Base-by-base conservation (phyloP, 208 protist genomes). In the Leishmania lainsoni region DNA sequence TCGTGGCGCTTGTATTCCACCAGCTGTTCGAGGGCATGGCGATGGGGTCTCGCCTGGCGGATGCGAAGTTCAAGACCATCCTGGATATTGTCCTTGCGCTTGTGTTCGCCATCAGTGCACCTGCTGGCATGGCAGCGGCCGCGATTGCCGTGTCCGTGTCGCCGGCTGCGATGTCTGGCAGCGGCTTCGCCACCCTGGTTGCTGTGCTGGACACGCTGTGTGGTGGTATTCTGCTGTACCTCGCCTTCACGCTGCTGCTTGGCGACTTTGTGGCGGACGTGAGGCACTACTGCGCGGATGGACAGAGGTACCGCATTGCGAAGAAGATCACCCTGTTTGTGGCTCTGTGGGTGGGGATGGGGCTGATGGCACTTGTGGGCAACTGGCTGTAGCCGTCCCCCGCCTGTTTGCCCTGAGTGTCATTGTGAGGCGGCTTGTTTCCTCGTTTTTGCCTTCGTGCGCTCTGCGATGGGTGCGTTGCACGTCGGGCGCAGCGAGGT, bases 1-100 rank as follows among this genome's bases (percentile, higher is more conserved):
- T 93, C 52, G 76, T 94, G 29, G 92, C 92, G 16, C 75, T 93
- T 17, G 81, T 87, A 73, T 92, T 95, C 72, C 92, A 95, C 68
- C 92, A 95, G 79, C 75, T 93, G 45, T 95, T 95, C 68, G 92
- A 94, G 80, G 92, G 92, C 32, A 87, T 94, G 76, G 87, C 90
- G 17, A 83, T 95, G 58, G 90, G 92, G 32, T 86, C 92, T 16
- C 83, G 89, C 48, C 79, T 95, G 48, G 90, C 86, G 75, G 92
- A 95, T 32, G 87, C 92, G 29, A 80, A 77, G 32, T 92, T 95
- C 59, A 32, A 51, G 48, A 63, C 54, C 17, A 79, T 59, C 29
- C 75, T 91, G 65, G 89, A 95, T 69, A 51, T 77, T n/a, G n/a
- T 81, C 0, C 69, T 92, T 17, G 85, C 86, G 10, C 51, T 89